These are phyloP conservation scores for Penicillium dipodomyicola DNA, from an alignment of 495 filamentous ascomycete genomes.

Conservation along the genomic window DNA sequence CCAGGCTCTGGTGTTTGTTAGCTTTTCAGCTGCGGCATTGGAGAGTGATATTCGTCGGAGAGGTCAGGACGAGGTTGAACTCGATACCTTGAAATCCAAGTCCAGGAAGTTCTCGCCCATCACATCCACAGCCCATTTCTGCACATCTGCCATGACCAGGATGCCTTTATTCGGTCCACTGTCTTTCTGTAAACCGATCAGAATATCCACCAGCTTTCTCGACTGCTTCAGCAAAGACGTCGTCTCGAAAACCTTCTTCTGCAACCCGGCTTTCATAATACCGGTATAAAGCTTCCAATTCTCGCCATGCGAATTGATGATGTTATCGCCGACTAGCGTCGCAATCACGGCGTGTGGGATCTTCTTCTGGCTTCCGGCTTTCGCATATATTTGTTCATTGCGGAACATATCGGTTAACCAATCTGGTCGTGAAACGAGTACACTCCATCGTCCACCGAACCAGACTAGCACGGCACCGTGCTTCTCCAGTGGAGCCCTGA, in stretches of 20 bases:
- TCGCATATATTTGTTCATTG: constrained; percentile 44
- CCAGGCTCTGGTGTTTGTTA: background rate
- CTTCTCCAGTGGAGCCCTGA: constrained; percentile 25
- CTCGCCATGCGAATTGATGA: constrained; percentile 36
- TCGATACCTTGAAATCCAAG: constrained; percentile 25
- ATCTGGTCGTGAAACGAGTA: constrained; percentile 35
- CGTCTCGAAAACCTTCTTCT: constrained; percentile 29
- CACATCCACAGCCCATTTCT: constrained; percentile 30
- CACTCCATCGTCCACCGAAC: constrained; percentile 42
- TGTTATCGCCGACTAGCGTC: constrained; percentile 38
- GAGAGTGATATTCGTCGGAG: background rate
- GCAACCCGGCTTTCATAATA: constrained; percentile 41
- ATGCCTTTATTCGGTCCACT: constrained; percentile 1
- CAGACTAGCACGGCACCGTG: constrained; percentile 49
- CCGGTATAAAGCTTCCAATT: constrained; percentile 36
- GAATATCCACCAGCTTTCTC: constrained; percentile 21
- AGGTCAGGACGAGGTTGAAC: background rate
- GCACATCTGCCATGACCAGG: constrained; percentile 25
- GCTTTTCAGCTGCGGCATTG: background rate
- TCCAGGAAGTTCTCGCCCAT: constrained; percentile 29
- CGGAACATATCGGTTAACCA: constrained; percentile 46
- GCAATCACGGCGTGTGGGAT: constrained; percentile 45
- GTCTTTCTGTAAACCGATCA: constrained; percentile 15
- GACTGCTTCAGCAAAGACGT: constrained; percentile 22
- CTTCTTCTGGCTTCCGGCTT: constrained; percentile 49